These are phyloP conservation scores for Yamadazyma kanchanaburiensis DNA, from an alignment of 1,139 yeast genomes.

Conservation along the genomic window DNA sequence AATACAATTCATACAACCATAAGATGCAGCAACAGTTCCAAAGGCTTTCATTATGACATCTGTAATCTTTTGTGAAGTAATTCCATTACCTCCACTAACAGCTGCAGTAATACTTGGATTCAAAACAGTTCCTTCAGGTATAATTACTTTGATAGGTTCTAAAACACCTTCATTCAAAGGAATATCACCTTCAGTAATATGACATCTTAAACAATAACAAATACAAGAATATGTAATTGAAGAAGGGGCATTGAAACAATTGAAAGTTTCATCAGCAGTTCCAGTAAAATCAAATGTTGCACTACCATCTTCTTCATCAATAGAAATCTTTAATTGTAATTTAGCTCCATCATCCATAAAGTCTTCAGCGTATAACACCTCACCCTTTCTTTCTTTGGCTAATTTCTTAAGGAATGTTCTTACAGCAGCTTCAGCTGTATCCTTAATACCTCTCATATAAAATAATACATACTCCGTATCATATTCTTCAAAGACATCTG, in stretches of 20 bases:
- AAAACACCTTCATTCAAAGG: conserved; percentile 49
- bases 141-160: conserved; percentile 33
- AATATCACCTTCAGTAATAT: conserved; percentile 46
- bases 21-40: conserved; percentile 53
- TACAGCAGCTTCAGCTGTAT: conserved; percentile 59
- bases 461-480: conserved; percentile 49
- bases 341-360: conserved; percentile 62
- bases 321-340: conserved; percentile 41
- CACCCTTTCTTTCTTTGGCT: conserved; percentile 27
- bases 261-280: conserved; percentile 38
- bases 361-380: conserved; percentile 46
- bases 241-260: conserved; percentile 43
- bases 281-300: conserved; percentile 60
- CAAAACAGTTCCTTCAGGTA: conserved; percentile 36
- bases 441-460: conserved; percentile 61
- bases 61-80: conserved; percentile 45
- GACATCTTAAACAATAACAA: conserved; percentile 40
- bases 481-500: conserved; percentile 47
- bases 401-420: conserved; percentile 35
- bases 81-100: conserved; percentile 47
- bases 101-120: conserved; percentile 44
- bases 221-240: conserved; percentile 42
- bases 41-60: conserved; percentile 71
- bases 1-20: conserved; percentile 37
- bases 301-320: conserved; percentile 39